These are phyloP conservation scores for Thalassiosira sp. DNA, from an alignment of 352 stramenopile species.

Conservation along the genomic window DNA sequence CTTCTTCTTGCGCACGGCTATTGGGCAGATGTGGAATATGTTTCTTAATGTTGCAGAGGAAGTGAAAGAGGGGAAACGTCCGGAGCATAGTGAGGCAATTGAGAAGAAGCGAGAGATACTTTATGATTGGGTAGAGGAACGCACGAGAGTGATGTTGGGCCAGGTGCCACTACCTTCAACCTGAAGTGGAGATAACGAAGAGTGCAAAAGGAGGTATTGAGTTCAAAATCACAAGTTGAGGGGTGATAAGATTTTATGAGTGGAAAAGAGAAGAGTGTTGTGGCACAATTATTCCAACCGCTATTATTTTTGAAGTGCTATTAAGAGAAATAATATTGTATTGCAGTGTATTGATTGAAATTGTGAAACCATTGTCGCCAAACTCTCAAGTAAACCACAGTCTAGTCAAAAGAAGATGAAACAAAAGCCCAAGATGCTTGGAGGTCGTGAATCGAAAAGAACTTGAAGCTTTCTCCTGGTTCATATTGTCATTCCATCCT, in stretches of 20 bases:
- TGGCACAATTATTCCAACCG: too few relatives aligned
- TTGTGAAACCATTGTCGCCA: too few relatives aligned
- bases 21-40: conserved; percentile 67
- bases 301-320: too few relatives aligned
- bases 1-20: conserved; percentile 60
- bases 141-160: conserved; percentile 60
- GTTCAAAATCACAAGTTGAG: too few relatives aligned
- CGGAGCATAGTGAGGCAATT: conserved; percentile 63
- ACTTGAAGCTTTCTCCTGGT: not conserved
- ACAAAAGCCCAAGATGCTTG: not conserved
- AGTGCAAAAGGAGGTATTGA: too few relatives aligned
- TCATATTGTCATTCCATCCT: conserved; percentile 20
- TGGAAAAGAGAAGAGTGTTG: not conserved
- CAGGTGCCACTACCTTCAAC: not conserved
- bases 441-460: not conserved
- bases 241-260: too few relatives aligned
- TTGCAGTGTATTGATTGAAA: too few relatives aligned
- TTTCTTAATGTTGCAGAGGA: conserved; percentile 72
- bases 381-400: not conserved
- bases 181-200: not conserved
- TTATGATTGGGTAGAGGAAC: conserved; percentile 72
- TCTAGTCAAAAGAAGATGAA: not conserved
- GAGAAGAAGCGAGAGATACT: conserved; percentile 59
- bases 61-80: conserved; percentile 62
- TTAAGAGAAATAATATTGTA: not conserved